A percentile compares a stretch with the other conserved stretches of the same genome.
Conservation (phyloP, 768 basidiomycete species). For the Mycena sanguinolenta region DNA sequence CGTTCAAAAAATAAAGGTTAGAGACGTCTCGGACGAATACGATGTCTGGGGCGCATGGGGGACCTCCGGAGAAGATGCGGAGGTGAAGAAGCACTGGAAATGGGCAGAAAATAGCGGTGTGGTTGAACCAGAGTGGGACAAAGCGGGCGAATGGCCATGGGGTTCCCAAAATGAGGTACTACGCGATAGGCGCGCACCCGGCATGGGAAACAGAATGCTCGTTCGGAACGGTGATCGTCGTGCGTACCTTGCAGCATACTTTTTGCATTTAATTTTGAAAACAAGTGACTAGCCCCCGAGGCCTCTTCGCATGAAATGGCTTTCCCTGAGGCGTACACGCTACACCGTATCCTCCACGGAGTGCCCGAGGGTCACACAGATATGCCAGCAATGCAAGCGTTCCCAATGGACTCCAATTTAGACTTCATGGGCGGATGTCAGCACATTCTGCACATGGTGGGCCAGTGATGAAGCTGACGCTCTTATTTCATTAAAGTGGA, state of each 20-base stretch:
- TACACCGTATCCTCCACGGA: slow-evolving; percentile 85
- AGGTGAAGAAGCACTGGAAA: slow-evolving; percentile 55
- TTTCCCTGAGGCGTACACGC: slow-evolving; percentile 69
- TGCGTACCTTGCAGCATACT: slow-evolving; percentile 57
- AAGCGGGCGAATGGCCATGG: slow-evolving; percentile 67
- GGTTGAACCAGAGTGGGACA: slow-evolving; percentile 82
- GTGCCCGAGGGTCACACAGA: slow-evolving; percentile 91
- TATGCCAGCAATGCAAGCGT: slow-evolving; percentile 79
- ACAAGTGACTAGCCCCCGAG: slow-evolving; percentile 61
- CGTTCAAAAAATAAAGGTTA: slow-evolving; percentile 90
- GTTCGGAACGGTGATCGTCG: slow-evolving; percentile 79
- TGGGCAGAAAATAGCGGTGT: slow-evolving; percentile 76
- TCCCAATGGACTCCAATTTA: slow-evolving; percentile 95
- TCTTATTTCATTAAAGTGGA: slow-evolving; percentile 67
- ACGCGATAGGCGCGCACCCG: slow-evolving; percentile 75
- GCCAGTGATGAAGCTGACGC: slow-evolving; percentile 25
- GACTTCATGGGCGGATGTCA: slow-evolving; percentile 94
- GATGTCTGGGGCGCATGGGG: slow-evolving; percentile 90
- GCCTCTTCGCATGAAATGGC: slow-evolving; percentile 68
- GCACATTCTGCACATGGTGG: slow-evolving; percentile 46
- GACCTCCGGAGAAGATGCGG: slow-evolving; percentile 50
- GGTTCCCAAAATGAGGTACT: slow-evolving; percentile 65
- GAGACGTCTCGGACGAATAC: slow-evolving; percentile 82
- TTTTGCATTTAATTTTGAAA: slow-evolving; percentile 13
- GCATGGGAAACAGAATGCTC: slow-evolving; percentile 84